phyloP scores from a whole-genome alignment of 2,329 filamentous ascomycete genomes.

The Penicillium crustosum region DNA sequence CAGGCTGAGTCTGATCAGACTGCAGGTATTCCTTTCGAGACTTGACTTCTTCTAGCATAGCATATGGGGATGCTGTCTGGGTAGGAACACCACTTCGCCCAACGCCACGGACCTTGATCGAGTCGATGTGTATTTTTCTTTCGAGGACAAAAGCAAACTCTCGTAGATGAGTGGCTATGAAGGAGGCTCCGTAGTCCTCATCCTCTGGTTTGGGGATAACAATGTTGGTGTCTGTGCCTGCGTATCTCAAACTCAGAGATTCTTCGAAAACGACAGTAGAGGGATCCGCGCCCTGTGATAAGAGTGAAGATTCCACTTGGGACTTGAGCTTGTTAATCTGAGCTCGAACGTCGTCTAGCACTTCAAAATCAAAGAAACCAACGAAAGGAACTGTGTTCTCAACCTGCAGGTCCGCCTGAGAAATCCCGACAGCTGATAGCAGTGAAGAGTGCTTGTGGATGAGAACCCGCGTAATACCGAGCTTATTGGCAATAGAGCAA shows the following conservation, averaged over 20 bases:
- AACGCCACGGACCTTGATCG: neutral
- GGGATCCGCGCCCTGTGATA: neutral
- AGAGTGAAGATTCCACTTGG: neutral
- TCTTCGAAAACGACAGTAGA: neutral
- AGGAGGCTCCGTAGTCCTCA: neutral
- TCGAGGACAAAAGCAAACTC: neutral
- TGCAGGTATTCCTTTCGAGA: neutral
- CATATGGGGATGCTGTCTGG: neutral
- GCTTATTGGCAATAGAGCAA: neutral
- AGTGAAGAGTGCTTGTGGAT: neutral
- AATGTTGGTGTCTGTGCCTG: neutral
- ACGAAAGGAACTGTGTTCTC: neutral
- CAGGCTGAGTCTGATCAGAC: neutral
- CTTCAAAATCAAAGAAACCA: neutral
- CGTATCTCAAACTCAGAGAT: neutral
- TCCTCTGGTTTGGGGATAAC: neutral
- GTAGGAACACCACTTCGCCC: neutral
- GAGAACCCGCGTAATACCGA: neutral
- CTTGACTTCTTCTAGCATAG: neutral
- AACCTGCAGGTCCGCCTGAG: neutral
- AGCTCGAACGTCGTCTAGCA: neutral
- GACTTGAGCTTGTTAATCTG: neutral
- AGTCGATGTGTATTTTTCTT: neutral
- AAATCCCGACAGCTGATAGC: neutral
- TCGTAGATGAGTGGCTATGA: neutral